Conservation (phyloP, 2,329 filamentous ascomycete species). For the Ramichloridium luteum region DNA sequence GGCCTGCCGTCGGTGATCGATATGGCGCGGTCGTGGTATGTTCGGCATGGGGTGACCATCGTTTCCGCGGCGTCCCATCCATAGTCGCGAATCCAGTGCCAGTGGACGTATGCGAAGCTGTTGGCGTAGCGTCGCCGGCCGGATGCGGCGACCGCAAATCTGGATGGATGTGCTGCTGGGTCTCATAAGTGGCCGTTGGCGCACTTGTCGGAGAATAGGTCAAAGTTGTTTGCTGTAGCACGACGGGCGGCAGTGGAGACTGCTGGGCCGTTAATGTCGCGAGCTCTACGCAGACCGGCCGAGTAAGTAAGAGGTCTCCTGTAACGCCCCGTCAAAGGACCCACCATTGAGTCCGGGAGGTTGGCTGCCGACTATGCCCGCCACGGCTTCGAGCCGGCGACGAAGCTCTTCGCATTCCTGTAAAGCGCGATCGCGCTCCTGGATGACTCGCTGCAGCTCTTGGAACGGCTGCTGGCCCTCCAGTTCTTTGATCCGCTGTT, state of each 20-base stretch:
- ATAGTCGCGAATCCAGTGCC: too few species aligned
- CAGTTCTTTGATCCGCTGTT: slow-evolving; percentile 60
- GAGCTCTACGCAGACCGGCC: slow-evolving; percentile 30
- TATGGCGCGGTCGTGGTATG: too few species aligned
- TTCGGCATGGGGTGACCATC: too few species aligned
- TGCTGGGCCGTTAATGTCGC: slow-evolving; percentile 36
- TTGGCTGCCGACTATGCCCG: slow-evolving; percentile 17
- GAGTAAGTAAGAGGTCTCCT: slow-evolving; percentile 15
- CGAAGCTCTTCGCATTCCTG: slow-evolving; percentile 71
- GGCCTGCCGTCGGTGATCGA: too few species aligned
- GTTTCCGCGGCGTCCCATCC: too few species aligned
- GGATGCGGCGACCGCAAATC: slow-evolving; percentile 19
- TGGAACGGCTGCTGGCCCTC: slow-evolving; percentile 71
- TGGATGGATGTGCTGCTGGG: slow-evolving; percentile 22
- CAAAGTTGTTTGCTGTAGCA: too few species aligned
- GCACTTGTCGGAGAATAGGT: too few species aligned
- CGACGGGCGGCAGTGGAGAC: slow-evolving; percentile 27
- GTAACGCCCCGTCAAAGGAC: slow-evolving; percentile 12
- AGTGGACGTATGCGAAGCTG: too few species aligned
- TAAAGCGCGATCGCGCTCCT: slow-evolving; percentile 57
- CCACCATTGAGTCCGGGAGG: slow-evolving; percentile 20
- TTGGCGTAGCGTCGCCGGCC: too few species aligned
- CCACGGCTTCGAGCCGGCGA: slow-evolving; percentile 40
- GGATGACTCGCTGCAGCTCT: slow-evolving; percentile 63
- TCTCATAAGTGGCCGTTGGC: slow-evolving; percentile 3